These are phyloP conservation scores for Rhodotorula taiwanensis DNA, from an alignment of 768 basidiomycete species.

Conservation along the genomic window DNA sequence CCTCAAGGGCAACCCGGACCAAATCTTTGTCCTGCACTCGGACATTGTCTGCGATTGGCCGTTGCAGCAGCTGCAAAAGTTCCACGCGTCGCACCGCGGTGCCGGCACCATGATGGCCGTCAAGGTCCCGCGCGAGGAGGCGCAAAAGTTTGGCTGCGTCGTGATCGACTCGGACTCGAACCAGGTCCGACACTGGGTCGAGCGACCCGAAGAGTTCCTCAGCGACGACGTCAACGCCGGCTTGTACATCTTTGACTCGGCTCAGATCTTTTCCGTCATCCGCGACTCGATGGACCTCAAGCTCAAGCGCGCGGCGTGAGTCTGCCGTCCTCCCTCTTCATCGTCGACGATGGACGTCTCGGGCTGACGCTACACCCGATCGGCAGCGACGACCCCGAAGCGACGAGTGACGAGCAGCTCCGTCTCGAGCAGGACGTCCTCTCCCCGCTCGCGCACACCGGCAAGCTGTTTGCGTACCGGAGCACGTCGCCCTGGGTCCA, in stretches of 20 bases:
- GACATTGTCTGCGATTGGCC: conserved; percentile 49
- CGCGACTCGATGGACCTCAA: conserved; percentile 48
- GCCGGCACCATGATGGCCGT: conserved; percentile 49
- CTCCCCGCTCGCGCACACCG: conserved; percentile 46
- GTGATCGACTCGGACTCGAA: conserved; percentile 45
- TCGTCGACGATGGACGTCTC: background rate
- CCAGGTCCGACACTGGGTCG: conserved; percentile 43
- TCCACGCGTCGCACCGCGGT: conserved; percentile 47
- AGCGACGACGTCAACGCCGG: conserved; percentile 48
- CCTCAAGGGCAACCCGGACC: conserved; percentile 44
- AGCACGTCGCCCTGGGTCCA: conserved; percentile 48
- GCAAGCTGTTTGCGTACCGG: conserved; percentile 49
- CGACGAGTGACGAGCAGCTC: conserved; percentile 48
- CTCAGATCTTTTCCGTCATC: conserved; percentile 48
- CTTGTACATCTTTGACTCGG: conserved; percentile 48
- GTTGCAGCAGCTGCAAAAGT: conserved; percentile 43
- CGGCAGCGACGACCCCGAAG: conserved; percentile 25
- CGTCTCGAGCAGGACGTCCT: conserved; percentile 50
- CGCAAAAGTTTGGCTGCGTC: conserved; percentile 48
- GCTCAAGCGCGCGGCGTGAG: conserved; percentile 43
- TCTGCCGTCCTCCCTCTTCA: background rate
- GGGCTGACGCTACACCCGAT: background rate
- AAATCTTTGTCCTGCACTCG: conserved; percentile 50
- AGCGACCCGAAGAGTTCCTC: conserved; percentile 50
- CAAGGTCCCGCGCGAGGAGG: conserved; percentile 46